Conservation (phyloP, 805 yeast species). For the Sugiyamaella smithiae region DNA sequence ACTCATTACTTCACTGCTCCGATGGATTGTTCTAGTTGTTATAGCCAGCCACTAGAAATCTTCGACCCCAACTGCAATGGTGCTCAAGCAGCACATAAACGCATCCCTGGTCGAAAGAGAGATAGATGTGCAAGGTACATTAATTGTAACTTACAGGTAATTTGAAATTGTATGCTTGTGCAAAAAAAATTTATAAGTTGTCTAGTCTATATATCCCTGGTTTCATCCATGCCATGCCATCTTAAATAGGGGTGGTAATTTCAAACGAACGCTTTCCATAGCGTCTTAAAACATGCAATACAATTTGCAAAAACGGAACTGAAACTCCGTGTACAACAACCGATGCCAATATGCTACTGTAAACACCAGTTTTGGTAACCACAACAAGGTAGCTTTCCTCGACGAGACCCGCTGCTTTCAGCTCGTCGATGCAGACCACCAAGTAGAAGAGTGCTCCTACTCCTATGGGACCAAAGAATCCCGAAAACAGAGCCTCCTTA, state of each 20-base stretch:
- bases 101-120: too few species aligned
- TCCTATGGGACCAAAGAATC: conserved; percentile 78
- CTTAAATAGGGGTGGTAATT: conserved; percentile 1
- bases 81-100: too few species aligned
- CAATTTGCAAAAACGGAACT: conserved; percentile 20
- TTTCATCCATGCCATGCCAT: too few species aligned
- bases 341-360: conserved; percentile 67
- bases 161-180: background rate
- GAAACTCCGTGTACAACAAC: conserved; percentile 68
- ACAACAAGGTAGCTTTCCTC: conserved; percentile 43
- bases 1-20: too few species aligned
- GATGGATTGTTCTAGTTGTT: too few species aligned
- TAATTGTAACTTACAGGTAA: too few species aligned
- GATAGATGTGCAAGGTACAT: too few species aligned
- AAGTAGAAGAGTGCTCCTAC: conserved; percentile 63
- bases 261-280: background rate
- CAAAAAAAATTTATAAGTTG: background rate
- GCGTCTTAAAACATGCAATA: background rate
- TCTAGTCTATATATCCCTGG: too few species aligned
- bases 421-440: conserved; percentile 41
- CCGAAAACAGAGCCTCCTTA: conserved; percentile 69
- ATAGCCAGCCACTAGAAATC: too few species aligned
- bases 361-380: conserved; percentile 63
- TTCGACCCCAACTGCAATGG: too few species aligned
- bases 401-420: conserved; percentile 29